Base-by-base conservation (phyloP, 768 basidiomycete species). In the Piloderma croceum region DNA sequence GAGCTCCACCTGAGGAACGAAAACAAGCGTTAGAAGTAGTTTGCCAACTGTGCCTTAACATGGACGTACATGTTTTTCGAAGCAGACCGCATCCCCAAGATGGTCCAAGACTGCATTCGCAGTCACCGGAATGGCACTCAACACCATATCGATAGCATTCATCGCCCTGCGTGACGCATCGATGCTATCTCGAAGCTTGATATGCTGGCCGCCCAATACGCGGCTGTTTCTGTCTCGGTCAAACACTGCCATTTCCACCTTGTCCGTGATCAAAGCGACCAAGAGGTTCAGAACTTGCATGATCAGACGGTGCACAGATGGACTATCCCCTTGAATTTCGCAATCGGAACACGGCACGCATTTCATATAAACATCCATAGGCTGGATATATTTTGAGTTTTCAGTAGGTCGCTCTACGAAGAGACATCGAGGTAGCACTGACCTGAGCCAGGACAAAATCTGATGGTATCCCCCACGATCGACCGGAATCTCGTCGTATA, bases 281-380 rank as follows among this genome's bases (percentile, higher is more conserved):
- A 58, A 60, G 42, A 79, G 60, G 42, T 67, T 63, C 36, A 75
- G 41, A 11, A 58, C 54, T 61, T 69, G 62, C 35, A 76, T 53
- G 37, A 73, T 56, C n/a, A 58, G 42, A n/a, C n/a, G n/a, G n/a
- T n/a, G n/a, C 31, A 48, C 41, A 7, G 58, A 50, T 27, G 50
- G 43, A 31, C 49, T 51, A 29, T 58, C 56, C 22, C 34, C 20
- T 31, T 42, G 45, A 40, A 53, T 50, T 34, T 45, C 51, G 56
- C 60, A 53, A 38, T 44, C 44, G 41, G 60, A 39, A 43, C 57
- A 60, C 9, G 60, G 56, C 20, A 63, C 60, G 41, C 62, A 63
- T 48, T 60, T 67, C 62, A 74, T 56, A 49, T 67, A 68, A 53
- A 74, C 67, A 58, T 72, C 67, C 63, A 74, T 61, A 34, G 74